phyloP scores from a whole-genome alignment of 2,329 filamentous ascomycete genomes.

The Cladosporium sp. region DNA sequence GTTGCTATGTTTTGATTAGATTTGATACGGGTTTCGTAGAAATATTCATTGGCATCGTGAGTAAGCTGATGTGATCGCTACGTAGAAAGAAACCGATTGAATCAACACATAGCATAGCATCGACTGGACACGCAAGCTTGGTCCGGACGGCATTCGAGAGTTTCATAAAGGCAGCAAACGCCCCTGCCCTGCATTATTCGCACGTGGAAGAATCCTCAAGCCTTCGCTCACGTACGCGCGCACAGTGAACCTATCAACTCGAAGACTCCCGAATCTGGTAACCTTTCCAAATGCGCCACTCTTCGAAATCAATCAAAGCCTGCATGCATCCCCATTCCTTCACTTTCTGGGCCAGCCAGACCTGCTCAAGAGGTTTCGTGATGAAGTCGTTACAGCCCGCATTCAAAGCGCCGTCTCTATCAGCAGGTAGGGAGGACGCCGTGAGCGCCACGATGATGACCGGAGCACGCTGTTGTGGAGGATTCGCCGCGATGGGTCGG shows the following conservation, averaged over 20 bases:
- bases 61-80: too few species aligned
- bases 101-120: too few species aligned
- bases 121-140: too few species aligned
- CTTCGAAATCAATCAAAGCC: conserved; percentile 90
- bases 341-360: conserved; percentile 89
- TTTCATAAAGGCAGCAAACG: too few species aligned
- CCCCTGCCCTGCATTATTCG: too few species aligned
- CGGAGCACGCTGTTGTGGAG: conserved; percentile 73
- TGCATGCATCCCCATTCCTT: conserved; percentile 99
- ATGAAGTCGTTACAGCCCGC: conserved; percentile 94
- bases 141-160: too few species aligned
- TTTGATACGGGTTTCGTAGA: not conserved
- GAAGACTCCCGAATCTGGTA: not conserved
- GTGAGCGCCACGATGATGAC: conserved; percentile 94
- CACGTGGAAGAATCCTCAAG: too few species aligned
- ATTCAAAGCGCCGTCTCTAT: conserved; percentile 83
- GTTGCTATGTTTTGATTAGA: not conserved
- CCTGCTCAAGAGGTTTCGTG: conserved; percentile 94
- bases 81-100: too few species aligned
- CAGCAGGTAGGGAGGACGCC: conserved; percentile 83
- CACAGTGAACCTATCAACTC: too few species aligned
- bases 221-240: too few species aligned
- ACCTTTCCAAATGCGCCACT: conserved; percentile 88
- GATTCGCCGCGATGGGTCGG: too few species aligned
- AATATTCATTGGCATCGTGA: too few species aligned